Evolutionary conservation across 306 rosid species (phyloP).

Genomic region (Heteromeles arbutifolia): DNA sequence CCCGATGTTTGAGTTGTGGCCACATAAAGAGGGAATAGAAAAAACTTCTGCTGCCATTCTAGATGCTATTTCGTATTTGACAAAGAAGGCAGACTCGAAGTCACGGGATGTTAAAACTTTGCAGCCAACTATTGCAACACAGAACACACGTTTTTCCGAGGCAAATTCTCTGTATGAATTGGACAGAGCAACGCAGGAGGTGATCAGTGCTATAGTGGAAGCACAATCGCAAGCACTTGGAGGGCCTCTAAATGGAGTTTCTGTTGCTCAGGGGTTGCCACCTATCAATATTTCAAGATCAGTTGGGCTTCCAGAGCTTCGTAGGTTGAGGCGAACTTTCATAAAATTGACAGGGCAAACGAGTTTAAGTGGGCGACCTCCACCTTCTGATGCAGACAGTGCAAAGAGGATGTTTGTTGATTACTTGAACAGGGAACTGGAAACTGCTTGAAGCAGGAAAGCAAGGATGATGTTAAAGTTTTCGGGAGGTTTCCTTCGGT

Average conservation of each 20-base stretch:
- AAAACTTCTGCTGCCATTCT: conserved; percentile 48
- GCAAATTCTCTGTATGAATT: conserved; percentile 79
- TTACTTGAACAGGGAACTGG: conserved; percentile 90
- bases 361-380: conserved; percentile 81
- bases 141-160: conserved; percentile 51
- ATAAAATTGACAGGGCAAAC: conserved; percentile 88
- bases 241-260: conserved; percentile 65
- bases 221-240: conserved; percentile 85
- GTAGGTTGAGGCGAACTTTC: conserved; percentile 72
- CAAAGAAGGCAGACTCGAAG: conserved; percentile 69
- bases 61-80: conserved; percentile 59
- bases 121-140: conserved; percentile 94
- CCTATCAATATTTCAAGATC: conserved; percentile 47
- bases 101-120: conserved; percentile 72
- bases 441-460: conserved; percentile 41
- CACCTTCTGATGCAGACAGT: conserved; percentile 77
- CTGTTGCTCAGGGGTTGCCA: conserved; percentile 67
- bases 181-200: conserved; percentile 89
- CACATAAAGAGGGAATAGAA: conserved; percentile 56
- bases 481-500: background rate
- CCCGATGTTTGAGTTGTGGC: conserved; percentile 78
- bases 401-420: conserved; percentile 97
- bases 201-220: conserved; percentile 66
- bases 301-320: conserved; percentile 84
- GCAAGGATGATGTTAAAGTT: background rate